Conservation (phyloP, 331 rosid genomes). For the Pyrus hybrid region DNA sequence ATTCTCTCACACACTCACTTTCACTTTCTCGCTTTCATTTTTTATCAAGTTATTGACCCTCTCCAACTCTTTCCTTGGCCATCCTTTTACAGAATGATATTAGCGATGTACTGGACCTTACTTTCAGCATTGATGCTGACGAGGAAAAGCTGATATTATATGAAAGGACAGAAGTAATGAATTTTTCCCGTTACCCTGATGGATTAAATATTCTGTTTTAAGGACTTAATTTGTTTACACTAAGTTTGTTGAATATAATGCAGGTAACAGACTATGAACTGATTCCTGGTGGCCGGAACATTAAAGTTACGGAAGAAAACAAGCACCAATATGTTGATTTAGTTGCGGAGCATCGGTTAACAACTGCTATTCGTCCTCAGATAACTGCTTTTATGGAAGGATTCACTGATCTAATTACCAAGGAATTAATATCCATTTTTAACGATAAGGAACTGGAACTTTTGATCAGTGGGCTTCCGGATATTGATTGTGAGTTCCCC, state of each 20-base stretch:
- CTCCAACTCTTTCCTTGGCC: not conserved
- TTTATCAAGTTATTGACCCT: not conserved
- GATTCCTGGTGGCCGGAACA: slow-evolving; percentile 92
- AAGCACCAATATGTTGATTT: slow-evolving; percentile 91
- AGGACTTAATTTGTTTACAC: not conserved
- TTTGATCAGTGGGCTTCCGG: slow-evolving; percentile 98
- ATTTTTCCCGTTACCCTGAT: not conserved
- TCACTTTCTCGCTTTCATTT: not conserved
- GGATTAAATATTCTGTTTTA: slow-evolving; percentile 1
- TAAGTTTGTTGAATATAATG: slow-evolving; percentile 21
- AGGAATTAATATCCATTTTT: slow-evolving; percentile 81
- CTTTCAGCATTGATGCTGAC: slow-evolving; percentile 97
- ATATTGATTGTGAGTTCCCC: slow-evolving; percentile 74
- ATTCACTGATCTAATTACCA: slow-evolving; percentile 59
- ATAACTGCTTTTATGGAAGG: slow-evolving; percentile 92
- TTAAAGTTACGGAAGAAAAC: slow-evolving; percentile 91
- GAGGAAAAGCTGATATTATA: slow-evolving; percentile 90
- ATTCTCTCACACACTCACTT: not conserved
- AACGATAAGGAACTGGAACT: slow-evolving; percentile 92
- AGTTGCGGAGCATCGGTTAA: slow-evolving; percentile 87
- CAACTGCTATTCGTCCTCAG: slow-evolving; percentile 97
- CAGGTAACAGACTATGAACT: slow-evolving; percentile 97
- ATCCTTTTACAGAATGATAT: slow-evolving; percentile 66
- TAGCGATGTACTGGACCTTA: slow-evolving; percentile 76
- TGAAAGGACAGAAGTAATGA: slow-evolving; percentile 79